These are phyloP conservation scores for Pisolithus orientalis DNA, from an alignment of 768 basidiomycete genomes.

Conservation along the genomic window DNA sequence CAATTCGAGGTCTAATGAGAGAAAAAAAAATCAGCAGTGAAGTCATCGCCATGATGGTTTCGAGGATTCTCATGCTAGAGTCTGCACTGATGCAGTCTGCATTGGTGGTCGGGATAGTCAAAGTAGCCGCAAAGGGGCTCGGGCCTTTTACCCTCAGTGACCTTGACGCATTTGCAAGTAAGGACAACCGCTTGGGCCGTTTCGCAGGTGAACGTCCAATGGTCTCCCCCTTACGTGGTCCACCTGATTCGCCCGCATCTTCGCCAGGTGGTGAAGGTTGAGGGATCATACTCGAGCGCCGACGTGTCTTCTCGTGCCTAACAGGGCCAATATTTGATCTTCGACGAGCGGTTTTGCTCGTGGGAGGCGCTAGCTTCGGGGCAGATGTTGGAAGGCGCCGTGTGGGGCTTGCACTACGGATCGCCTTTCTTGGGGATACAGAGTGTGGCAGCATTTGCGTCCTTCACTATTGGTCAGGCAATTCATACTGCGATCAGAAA, in stretches of 20 bases:
- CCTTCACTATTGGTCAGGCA: slow-evolving; percentile 25
- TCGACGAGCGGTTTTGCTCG: slow-evolving; percentile 40
- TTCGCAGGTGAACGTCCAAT: slow-evolving; percentile 50
- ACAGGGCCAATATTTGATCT: slow-evolving; percentile 74
- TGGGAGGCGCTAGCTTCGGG: slow-evolving; percentile 29
- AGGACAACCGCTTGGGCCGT: slow-evolving; percentile 50
- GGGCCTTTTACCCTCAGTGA: slow-evolving; percentile 28
- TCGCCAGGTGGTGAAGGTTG: slow-evolving; percentile 45
- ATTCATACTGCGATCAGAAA: slow-evolving; percentile 69
- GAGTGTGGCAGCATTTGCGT: slow-evolving; percentile 10
- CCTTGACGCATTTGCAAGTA: slow-evolving; percentile 37
- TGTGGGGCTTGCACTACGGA: slow-evolving; percentile 36
- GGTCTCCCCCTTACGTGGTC: slow-evolving; percentile 38
- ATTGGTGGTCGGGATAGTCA: slow-evolving; percentile 27
- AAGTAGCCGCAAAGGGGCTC: slow-evolving; percentile 22
- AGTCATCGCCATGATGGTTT: slow-evolving; percentile 57
- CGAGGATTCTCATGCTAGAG: slow-evolving; percentile 38
- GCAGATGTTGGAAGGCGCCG: slow-evolving; percentile 46
- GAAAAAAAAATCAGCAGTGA: slow-evolving; percentile 9
- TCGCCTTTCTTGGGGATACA: slow-evolving; percentile 32
- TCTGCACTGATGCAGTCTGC: slow-evolving; percentile 41
- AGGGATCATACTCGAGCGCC: slow-evolving; percentile 81
- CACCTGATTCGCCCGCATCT: slow-evolving; percentile 28
- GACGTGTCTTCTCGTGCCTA: slow-evolving; percentile 63
- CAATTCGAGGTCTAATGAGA: slow-evolving; percentile 12